Conservation (phyloP, 352 stramenopile species). For the Nothophytophthora sp. region DNA sequence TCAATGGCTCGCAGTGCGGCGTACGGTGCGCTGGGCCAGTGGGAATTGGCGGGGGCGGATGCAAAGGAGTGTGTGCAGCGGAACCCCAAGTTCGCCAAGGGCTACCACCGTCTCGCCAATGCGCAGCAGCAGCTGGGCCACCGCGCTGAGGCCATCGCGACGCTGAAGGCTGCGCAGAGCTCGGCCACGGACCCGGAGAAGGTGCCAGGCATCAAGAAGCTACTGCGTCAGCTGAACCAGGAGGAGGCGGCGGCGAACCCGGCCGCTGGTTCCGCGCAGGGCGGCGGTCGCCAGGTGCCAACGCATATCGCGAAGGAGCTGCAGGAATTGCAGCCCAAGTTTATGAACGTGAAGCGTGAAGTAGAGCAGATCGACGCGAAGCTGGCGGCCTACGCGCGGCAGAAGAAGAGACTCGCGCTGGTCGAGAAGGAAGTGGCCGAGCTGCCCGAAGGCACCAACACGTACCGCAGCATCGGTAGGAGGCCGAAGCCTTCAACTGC, state of each 20-base stretch:
- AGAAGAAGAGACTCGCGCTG: conserved; percentile 79
- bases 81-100: conserved; percentile 78
- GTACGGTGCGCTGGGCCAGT: conserved; percentile 69
- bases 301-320: conserved; percentile 73
- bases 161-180: conserved; percentile 41
- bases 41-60: conserved; percentile 70
- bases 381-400: conserved; percentile 49
- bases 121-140: conserved; percentile 77
- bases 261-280: neutral
- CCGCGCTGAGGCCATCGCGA: conserved; percentile 69
- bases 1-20: conserved; percentile 42
- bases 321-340: conserved; percentile 81
- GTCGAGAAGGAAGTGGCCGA: conserved; percentile 73
- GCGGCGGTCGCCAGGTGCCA: conserved; percentile 49
- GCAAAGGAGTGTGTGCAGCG: conserved; percentile 72
- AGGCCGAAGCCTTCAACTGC: too few species aligned
- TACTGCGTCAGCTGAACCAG: conserved; percentile 70
- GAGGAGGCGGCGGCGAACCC: conserved; percentile 31
- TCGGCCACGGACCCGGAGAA: conserved; percentile 44
- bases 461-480: conserved; percentile 79
- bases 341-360: conserved; percentile 76
- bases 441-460: conserved; percentile 59
- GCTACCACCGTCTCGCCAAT: conserved; percentile 79
- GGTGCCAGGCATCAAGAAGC: conserved; percentile 74
- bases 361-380: conserved; percentile 81